Evolutionary conservation across 805 yeast genomes (phyloP), one percentile per base, ranked within the genome.

Genomic region (Torulaspora delbrueckii): DNA sequence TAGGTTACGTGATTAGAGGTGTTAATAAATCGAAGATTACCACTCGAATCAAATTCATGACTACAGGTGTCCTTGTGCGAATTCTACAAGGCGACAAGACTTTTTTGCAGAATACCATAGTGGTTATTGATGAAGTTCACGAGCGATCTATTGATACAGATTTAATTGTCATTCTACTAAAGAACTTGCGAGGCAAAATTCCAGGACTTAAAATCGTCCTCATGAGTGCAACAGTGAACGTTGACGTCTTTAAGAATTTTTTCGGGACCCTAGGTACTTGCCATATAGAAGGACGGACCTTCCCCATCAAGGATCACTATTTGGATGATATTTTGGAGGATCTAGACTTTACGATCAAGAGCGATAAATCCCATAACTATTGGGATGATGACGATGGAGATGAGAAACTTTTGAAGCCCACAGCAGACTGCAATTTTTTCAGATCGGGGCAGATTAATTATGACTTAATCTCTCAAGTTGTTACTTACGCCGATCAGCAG

Each of bases 111-210:
- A 68, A 76, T 43, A 66, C 90, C 13, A 79, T 82, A 26, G 77
- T 90, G 31, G 81, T 90, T 33, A 79, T 90, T 32, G 98, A 91
- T 72, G 98, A 91, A 67, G 98, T 91, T n/a, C 98, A 91, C 63
- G 98, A 91, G 66, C 70, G 98, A 54, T 88, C 96, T 0, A 78
- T 90, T 45, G 98, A 91, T 57, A 81, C 90, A 49, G 98, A 91
- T 64, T 81, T 90, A 46, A 70, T 91, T 31, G 70, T 91, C 42
- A 86, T 89, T 42, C 75, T 91, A 39, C 69, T 91, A 50, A 89
- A 86, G 56, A 75, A 74, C 31, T 67, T 88, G 4, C 56, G 82
- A 52, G 58, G 66, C 8, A 69, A 62, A 37, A 57, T 62, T 36
- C 73, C 71, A 40, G 74, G 78, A 0, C 61, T 90, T 47, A 84